Evolutionary conservation across 1,284 basidiomycete species (phyloP), one percentile per base, ranked within the genome.

Genomic region (Trametes polyzona): DNA sequence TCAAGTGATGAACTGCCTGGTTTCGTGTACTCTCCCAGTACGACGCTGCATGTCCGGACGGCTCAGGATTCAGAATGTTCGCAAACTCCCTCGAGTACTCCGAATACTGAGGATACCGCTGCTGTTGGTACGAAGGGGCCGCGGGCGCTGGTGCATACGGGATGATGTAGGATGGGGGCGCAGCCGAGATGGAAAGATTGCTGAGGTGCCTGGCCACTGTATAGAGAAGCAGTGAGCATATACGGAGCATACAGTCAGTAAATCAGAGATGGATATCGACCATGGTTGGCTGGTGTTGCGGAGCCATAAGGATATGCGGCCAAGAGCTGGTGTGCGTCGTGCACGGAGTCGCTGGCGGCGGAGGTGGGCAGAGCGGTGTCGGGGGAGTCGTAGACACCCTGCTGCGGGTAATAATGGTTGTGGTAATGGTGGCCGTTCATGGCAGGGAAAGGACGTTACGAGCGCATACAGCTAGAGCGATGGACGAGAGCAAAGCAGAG

Each of bases 241-340:
- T 48, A 49, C 57, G 50, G 24, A 52, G 47, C 47, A 56, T 53
- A 55, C 47, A 51, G 21, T 39, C 7, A 40, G 53, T 10, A 26
- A 23, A 4, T 8, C 32, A 4, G 9, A 53, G n/a, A 21, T n/a
- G 19, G 21, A 51, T 40, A 62, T 74, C 59, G 65, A 88, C 89
- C 85, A 66, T 90, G 88, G 40, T 81, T 78, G 7, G 87, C 79
- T 24, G 88, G 87, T 4, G 84, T 87, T 36, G 83, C 84, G 55
- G 87, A 88, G 33, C 85, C 84, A 63, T 86, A 78, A 17, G 89
- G 86, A 68, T 90, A 90, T 30, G 78, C 76, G 8, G 83, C 78
- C 40, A 90, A 75, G 32, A 90, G 70, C 42, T 79, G 74, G 61
- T 88, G 87, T 3, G 85, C 82, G 69, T 85, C 81, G 47, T 86